phyloP scores from a whole-genome alignment of 371 early-diverging fungal species.

The Mortierella sp. region DNA sequence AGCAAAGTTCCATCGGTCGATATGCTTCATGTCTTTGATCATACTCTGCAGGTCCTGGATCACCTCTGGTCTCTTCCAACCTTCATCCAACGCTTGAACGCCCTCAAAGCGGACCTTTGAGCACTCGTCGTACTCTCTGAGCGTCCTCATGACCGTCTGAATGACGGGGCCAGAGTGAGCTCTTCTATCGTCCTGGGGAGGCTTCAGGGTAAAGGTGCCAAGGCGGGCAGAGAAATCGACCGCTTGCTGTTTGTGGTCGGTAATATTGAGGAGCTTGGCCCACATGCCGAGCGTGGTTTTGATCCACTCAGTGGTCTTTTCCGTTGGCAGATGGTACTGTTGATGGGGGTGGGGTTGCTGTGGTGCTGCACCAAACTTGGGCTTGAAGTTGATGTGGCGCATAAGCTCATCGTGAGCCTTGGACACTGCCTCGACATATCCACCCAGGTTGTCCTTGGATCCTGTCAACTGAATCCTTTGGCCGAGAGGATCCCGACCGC shows the following conservation, averaged over 20 bases:
- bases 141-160: conserved; percentile 40
- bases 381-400: conserved; percentile 25
- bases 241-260: conserved; percentile 1
- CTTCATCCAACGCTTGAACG: conserved; percentile 25
- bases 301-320: conserved; percentile 35
- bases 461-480: conserved; percentile 14
- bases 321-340: background rate
- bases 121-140: conserved; percentile 42
- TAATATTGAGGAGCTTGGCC: conserved; percentile 29
- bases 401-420: conserved; percentile 27
- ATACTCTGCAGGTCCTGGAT: conserved; percentile 40
- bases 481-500: conserved; percentile 27
- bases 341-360: background rate
- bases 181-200: conserved; percentile 13
- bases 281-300: conserved; percentile 26
- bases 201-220: conserved; percentile 30
- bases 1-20: conserved; percentile 47
- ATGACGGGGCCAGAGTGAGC: conserved; percentile 18
- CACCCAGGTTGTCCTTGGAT: conserved; percentile 22
- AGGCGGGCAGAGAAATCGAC: conserved; percentile 18
- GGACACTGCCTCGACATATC: conserved; percentile 10
- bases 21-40: conserved; percentile 34
- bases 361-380: conserved; percentile 17
- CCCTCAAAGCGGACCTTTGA: conserved; percentile 37
- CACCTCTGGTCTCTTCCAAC: conserved; percentile 45